Percentiles rank a stretch among this genome's conserved stretches.
Conservation (phyloP, 495 filamentous ascomycete species). For the Cetradonia linearis region DNA sequence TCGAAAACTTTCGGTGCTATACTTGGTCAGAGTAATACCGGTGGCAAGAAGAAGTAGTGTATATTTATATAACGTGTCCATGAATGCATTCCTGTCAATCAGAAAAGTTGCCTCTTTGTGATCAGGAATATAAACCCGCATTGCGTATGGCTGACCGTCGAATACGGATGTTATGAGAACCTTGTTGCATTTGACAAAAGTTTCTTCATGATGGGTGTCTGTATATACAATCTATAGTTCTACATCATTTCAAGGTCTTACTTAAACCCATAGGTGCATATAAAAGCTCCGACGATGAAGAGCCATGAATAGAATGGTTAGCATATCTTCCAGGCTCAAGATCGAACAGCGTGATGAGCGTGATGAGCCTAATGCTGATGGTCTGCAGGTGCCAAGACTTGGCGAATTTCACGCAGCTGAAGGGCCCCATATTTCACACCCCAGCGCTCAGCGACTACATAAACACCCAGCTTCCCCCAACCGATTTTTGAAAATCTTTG, state of each 20-base stretch:
- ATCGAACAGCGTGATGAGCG: too few relatives aligned
- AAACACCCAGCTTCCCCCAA: background rate
- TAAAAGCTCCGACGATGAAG: background rate
- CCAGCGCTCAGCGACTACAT: background rate
- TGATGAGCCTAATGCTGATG: background rate
- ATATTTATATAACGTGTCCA: background rate
- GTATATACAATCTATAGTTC: background rate
- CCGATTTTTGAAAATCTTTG: background rate
- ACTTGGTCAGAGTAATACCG: constrained; percentile 37
- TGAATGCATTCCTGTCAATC: background rate
- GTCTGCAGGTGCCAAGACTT: background rate
- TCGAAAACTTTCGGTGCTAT: constrained; percentile 46
- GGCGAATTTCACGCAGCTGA: background rate
- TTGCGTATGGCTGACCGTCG: background rate
- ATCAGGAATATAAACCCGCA: background rate
- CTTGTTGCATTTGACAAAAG: background rate
- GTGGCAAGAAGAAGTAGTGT: constrained; percentile 30
- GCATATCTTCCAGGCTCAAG: background rate
- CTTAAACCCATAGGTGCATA: background rate
- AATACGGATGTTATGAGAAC: background rate
- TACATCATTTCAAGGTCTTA: background rate
- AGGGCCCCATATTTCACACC: background rate
- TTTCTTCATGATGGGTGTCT: background rate
- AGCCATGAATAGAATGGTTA: background rate
- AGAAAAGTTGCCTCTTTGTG: background rate